Percentiles rank a stretch among this genome's conserved stretches.
phyloP scores from a whole-genome alignment of 495 filamentous ascomycete genomes.

The Aspergillus campestris region DNA sequence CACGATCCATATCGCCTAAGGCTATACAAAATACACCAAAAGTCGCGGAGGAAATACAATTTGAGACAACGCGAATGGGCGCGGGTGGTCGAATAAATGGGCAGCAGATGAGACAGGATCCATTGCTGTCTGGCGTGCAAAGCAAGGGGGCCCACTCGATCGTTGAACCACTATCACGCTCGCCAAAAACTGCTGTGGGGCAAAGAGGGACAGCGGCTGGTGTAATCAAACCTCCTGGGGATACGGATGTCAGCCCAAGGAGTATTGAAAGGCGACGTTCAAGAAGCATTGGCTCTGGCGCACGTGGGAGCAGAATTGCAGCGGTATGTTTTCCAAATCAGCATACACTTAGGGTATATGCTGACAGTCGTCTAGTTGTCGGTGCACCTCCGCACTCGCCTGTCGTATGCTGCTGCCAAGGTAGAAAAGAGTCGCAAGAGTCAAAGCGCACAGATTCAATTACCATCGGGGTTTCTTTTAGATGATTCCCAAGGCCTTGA shows the following conservation, averaged over 20 bases:
- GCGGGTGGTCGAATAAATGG: not conserved
- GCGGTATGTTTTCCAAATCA: constrained; percentile 47
- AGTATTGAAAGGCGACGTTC: constrained; percentile 42
- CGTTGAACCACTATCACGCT: not conserved
- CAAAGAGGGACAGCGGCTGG: constrained; percentile 62
- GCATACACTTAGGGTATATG: not conserved
- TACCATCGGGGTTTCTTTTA: constrained; percentile 60
- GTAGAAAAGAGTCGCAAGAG: constrained; percentile 79
- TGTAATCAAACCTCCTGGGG: constrained; percentile 44
- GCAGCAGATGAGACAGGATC: not conserved
- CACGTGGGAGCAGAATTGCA: constrained; percentile 57
- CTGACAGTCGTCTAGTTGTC: constrained; percentile 50
- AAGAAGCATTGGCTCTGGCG: constrained; percentile 56
- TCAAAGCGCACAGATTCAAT: constrained; percentile 51
- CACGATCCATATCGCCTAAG: too few relatives aligned
- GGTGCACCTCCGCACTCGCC: constrained; percentile 63
- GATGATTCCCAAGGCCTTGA: constrained; percentile 40
- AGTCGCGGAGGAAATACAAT: too few relatives aligned
- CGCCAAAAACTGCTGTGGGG: constrained; percentile 3
- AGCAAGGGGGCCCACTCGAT: not conserved
- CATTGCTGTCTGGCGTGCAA: not conserved
- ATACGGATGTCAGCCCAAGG: constrained; percentile 21
- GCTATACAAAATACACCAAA: too few relatives aligned
- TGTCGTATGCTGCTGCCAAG: constrained; percentile 86
- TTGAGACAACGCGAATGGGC: too few relatives aligned